Conservation (phyloP, 768 basidiomycete genomes). For the Floccularia luteovirens region DNA sequence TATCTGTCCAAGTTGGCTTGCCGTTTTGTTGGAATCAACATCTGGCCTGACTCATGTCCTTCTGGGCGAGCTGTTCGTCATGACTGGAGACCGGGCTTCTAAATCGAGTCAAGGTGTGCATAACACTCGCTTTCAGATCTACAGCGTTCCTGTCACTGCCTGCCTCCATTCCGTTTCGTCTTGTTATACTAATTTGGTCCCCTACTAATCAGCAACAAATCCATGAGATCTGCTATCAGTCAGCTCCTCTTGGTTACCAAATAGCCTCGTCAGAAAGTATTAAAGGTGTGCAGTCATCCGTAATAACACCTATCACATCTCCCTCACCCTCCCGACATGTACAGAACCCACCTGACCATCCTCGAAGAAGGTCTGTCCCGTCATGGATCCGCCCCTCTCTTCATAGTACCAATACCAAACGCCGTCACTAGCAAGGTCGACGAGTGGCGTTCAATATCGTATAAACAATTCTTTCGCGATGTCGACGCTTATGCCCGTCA, state of each 20-base stretch:
- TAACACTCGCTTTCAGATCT: too few species aligned
- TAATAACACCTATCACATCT: constrained; percentile 9
- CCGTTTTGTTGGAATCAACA: too few species aligned
- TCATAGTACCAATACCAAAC: constrained; percentile 49
- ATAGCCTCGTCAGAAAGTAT: neutral
- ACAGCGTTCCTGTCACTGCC: too few species aligned
- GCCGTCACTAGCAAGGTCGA: constrained; percentile 31
- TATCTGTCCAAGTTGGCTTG: too few species aligned
- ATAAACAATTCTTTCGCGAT: constrained; percentile 53
- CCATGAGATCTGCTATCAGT: too few species aligned
- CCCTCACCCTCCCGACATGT: constrained; percentile 16
- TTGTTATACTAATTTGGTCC: too few species aligned
- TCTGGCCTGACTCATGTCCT: too few species aligned
- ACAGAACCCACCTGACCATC: constrained; percentile 54
- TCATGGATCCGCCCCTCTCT: constrained; percentile 44
- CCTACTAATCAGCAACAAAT: too few species aligned
- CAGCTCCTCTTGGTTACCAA: constrained; percentile 18
- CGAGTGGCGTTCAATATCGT: constrained; percentile 57
- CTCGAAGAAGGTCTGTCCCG: constrained; percentile 48
- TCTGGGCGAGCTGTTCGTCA: too few species aligned
- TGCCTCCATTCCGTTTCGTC: too few species aligned
- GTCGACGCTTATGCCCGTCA: constrained; percentile 60
- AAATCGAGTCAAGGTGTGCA: too few species aligned
- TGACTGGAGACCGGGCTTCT: too few species aligned
- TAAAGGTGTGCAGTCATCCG: constrained; percentile 20